Evolutionary conservation across 2,329 filamentous ascomycete genomes (phyloP).

Genomic region (Juglanconis sp.): DNA sequence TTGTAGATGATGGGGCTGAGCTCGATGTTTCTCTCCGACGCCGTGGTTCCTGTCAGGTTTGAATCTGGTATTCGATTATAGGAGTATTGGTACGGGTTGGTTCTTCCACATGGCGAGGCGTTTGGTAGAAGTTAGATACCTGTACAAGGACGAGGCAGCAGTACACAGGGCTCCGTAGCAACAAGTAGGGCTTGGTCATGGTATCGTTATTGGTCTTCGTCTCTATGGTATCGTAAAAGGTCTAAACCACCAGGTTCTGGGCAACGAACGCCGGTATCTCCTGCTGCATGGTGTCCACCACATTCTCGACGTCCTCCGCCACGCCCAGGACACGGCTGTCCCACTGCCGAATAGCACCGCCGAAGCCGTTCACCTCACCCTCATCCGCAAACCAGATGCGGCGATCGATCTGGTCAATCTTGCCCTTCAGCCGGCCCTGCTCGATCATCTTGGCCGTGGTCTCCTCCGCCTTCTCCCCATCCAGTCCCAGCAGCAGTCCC

Average conservation of each 20-base stretch:
- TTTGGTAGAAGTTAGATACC: not conserved
- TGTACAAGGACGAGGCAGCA: not conserved
- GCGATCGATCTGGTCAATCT: constrained; percentile 90
- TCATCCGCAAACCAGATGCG: constrained; percentile 81
- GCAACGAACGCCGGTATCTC: constrained; percentile 63
- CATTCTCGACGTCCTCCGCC: constrained; percentile 84
- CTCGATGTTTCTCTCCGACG: not conserved
- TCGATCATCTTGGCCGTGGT: constrained; percentile 96
- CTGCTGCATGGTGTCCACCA: constrained; percentile 76
- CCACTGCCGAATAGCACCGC: constrained; percentile 77
- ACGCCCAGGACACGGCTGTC: constrained; percentile 83
- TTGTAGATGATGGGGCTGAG: not conserved
- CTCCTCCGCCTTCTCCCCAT: constrained; percentile 78
- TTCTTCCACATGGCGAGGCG: not conserved
- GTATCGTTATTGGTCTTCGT: not conserved
- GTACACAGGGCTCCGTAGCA: not conserved
- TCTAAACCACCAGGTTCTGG: constrained; percentile 12
- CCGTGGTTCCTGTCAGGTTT: not conserved
- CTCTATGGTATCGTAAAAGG: not conserved
- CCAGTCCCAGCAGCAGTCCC: constrained; percentile 72
- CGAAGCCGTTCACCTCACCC: constrained; percentile 56
- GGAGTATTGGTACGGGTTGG: not conserved
- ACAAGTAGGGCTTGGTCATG: not conserved
- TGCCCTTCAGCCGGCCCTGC: constrained; percentile 80
- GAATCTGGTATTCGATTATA: not conserved